Base-by-base conservation (phyloP, 1,284 basidiomycete species). In the Ustilago tritici region DNA sequence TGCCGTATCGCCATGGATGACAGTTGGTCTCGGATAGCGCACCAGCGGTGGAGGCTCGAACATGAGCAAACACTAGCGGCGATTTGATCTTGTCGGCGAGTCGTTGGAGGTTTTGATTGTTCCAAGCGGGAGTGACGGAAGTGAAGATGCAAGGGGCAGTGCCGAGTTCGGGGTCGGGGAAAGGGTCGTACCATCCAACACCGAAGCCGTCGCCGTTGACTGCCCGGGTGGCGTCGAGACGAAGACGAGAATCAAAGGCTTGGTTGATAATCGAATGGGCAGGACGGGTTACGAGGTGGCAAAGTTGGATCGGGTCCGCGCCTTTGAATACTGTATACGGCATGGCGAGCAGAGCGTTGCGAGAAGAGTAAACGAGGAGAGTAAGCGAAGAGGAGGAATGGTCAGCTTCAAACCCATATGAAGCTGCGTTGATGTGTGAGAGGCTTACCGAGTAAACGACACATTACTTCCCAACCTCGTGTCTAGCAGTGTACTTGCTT, bases 161-260 rank as follows among this genome's bases (percentile, higher is more conserved):
- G 32, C 79, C 81, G 3, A 80, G 62, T 36, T 80, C 80, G 0
- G 72, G 65, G 58, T 79, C 75, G 7, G 58, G 61, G 3, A 40
- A 65, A 38, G 80, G 74, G 63, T 81, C 83, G 67, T 86, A 90
- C 93, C 86, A 88, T 90, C 95, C 95, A 34, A 99, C 94, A 38
- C 96, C 96, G 84, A 98, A 98, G 0, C 96, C 96, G 86, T 99
- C 96, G 31, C 95, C 95, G 61, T 84, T 84, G 55, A 84, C 82
- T n/a, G 83, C 78, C 6, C 79, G 71, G 2, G 81, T 80, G 43
- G 72, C 43, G 70, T 85, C 86, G 95, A 84, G 76, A 15, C 83
- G 79, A 1, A 84, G 57, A 3, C 83, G 77, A 0, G 83, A 81
- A 53, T 84, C 83, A 32, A 82, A 84, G 8, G 83, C 83, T 70